phyloP scores from a whole-genome alignment of 2,329 filamentous ascomycete species.

The Arthrocladium fulminans region DNA sequence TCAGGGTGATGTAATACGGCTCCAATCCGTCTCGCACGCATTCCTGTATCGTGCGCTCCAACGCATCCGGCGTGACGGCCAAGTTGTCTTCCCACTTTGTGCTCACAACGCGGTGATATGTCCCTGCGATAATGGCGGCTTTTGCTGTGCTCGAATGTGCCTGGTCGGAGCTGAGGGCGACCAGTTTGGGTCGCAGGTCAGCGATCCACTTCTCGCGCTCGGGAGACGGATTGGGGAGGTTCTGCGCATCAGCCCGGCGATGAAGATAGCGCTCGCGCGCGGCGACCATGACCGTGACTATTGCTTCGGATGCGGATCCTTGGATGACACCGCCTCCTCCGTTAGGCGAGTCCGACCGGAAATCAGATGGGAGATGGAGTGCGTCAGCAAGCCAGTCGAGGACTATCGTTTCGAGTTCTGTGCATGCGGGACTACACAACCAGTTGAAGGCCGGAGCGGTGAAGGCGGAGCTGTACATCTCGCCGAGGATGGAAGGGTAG shows the following conservation, averaged over 20 bases:
- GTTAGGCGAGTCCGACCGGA: constrained; percentile 57
- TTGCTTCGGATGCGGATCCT: constrained; percentile 77
- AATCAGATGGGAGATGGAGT: constrained; percentile 63
- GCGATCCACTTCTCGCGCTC: constrained; percentile 63
- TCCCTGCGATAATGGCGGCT: constrained; percentile 74
- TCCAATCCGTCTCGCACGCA: constrained; percentile 61
- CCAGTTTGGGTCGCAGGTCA: constrained; percentile 59
- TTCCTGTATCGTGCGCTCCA: constrained; percentile 55
- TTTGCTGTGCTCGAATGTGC: constrained; percentile 81
- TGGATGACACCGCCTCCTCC: constrained; percentile 86
- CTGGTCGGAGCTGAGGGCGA: constrained; percentile 70
- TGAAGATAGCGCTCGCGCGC: constrained; percentile 71
- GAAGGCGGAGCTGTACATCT: constrained; percentile 85
- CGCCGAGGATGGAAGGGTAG: constrained; percentile 77
- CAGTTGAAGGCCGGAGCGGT: constrained; percentile 93
- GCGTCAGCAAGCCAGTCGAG: constrained; percentile 83
- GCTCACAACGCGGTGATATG: constrained; percentile 65
- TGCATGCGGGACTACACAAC: constrained; percentile 86
- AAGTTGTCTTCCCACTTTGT: constrained; percentile 56
- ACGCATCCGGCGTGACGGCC: constrained; percentile 56
- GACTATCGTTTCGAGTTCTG: constrained; percentile 85
- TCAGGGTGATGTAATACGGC: constrained; percentile 79
- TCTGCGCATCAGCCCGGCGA: constrained; percentile 46
- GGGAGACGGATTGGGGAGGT: constrained; percentile 35
- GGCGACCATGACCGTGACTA: constrained; percentile 78